Percentiles rank a stretch among this genome's conserved stretches.
These are phyloP conservation scores for Arxiozyma bovina DNA, from an alignment of 1,139 yeast species.

Conservation along the genomic window DNA sequence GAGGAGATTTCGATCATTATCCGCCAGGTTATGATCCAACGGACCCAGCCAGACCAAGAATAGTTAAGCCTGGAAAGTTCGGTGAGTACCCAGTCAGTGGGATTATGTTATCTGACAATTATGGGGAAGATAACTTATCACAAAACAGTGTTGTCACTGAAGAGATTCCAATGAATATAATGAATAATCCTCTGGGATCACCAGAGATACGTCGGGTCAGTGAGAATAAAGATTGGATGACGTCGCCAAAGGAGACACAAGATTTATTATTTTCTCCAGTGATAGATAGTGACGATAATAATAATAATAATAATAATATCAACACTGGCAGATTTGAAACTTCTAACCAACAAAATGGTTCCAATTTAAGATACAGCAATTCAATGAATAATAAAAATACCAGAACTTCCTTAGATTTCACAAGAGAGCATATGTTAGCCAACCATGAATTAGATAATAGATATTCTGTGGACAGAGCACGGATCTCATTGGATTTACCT, in stretches of 20 bases:
- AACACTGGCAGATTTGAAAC: background rate
- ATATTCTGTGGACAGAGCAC: conserved; percentile 33
- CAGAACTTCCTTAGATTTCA: conserved; percentile 32
- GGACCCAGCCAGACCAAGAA: conserved; percentile 39
- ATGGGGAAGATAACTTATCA: conserved; percentile 14
- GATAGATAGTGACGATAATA: conserved; percentile 2
- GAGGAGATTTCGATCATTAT: conserved; percentile 53
- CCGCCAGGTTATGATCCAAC: conserved; percentile 59
- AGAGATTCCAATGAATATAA: conserved; percentile 29
- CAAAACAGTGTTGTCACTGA: conserved; percentile 25
- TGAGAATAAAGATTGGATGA: conserved; percentile 10
- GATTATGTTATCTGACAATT: conserved; percentile 10
- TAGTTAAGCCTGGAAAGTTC: conserved; percentile 15
- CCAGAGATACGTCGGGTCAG: conserved; percentile 11
- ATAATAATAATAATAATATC: too few species aligned
- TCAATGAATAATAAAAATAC: background rate
- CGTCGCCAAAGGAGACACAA: conserved; percentile 21
- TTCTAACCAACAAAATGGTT: background rate
- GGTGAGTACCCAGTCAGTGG: conserved; percentile 14
- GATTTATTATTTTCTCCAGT: conserved; percentile 20
- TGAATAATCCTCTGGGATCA: conserved; percentile 23
- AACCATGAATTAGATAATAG: conserved; percentile 32
- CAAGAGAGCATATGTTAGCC: conserved; percentile 32
- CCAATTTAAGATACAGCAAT: background rate
- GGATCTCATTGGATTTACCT: conserved; percentile 35